A percentile compares a stretch with the other conserved stretches of the same genome.
These are phyloP conservation scores for Tuber aestivum DNA, from an alignment of 495 filamentous ascomycete genomes.

Conservation along the genomic window DNA sequence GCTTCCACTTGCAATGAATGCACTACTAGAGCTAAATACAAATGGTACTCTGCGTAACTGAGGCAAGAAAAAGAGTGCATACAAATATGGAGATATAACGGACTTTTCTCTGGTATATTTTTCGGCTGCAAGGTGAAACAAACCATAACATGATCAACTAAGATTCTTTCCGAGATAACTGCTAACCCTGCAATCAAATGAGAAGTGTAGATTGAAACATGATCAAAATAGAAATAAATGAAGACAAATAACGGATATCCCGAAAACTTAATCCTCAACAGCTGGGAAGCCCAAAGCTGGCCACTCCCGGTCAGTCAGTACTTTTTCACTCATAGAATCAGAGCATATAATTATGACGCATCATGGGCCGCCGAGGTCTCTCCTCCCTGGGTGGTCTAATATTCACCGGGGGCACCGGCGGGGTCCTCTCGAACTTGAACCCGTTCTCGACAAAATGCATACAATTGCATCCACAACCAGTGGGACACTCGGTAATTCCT, in stretches of 20 bases:
- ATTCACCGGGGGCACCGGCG: conserved; percentile 2
- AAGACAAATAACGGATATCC: background rate
- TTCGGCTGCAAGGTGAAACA: background rate
- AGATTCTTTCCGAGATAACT: background rate
- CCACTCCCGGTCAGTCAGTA: background rate
- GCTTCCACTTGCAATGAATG: background rate
- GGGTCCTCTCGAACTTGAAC: conserved; percentile 30
- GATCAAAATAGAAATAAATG: background rate
- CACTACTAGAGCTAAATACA: background rate
- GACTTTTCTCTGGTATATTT: background rate
- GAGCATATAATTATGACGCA: background rate
- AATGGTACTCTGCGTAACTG: background rate
- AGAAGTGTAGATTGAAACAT: background rate
- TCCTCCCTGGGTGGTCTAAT: conserved; percentile 26
- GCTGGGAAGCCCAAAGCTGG: background rate
- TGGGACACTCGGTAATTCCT: conserved; percentile 41
- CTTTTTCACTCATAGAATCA: background rate
- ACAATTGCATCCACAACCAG: conserved; percentile 47
- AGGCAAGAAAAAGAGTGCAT: background rate
- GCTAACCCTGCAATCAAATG: background rate
- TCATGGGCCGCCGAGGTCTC: background rate
- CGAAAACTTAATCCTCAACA: background rate
- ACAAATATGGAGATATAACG: background rate
- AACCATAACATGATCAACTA: background rate
- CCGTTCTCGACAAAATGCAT: conserved; percentile 31